phyloP scores from a whole-genome alignment of 73 alveolate species.

The Paraurostyla sp. region DNA sequence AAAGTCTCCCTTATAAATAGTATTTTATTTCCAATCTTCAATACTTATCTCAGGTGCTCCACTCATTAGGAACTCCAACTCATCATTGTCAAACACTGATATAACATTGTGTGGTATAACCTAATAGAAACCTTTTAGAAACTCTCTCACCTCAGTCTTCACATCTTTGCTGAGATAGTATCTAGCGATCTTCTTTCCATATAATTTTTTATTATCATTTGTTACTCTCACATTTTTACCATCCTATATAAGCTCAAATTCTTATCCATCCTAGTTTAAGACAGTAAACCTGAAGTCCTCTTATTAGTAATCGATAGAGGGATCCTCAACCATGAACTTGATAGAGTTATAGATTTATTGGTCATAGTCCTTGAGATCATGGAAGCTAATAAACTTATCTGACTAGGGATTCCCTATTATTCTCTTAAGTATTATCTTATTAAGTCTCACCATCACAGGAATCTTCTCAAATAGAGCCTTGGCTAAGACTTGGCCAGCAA shows the following conservation, averaged over 20 bases:
- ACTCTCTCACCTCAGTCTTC: constrained; percentile 70
- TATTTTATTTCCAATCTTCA: constrained; percentile 94
- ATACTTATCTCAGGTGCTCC: constrained; percentile 89
- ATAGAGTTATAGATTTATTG: constrained; percentile 63
- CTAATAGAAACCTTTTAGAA: constrained; percentile 71
- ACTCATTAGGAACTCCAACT: constrained; percentile 80
- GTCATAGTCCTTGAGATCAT: constrained; percentile 71
- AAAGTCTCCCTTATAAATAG: constrained; percentile 88
- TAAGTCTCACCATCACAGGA: constrained; percentile 76
- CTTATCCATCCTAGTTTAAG: constrained; percentile 48
- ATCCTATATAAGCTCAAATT: constrained; percentile 61
- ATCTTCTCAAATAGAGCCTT: constrained; percentile 89
- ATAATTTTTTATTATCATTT: constrained; percentile 64
- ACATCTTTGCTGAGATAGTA: constrained; percentile 64
- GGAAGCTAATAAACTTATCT: not conserved
- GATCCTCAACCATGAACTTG: constrained; percentile 64
- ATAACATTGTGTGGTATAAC: constrained; percentile 76
- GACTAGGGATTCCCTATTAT: constrained; percentile 22
- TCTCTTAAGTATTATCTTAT: constrained; percentile 68
- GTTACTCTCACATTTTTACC: constrained; percentile 69
- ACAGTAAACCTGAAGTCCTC: constrained; percentile 56
- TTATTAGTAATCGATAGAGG: constrained; percentile 31
- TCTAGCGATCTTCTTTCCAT: constrained; percentile 71
- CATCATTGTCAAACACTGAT: constrained; percentile 75
- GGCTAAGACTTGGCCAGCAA: constrained; percentile 87